Evolutionary conservation across 371 early-diverging fungal species (phyloP).

Genomic region (Mucor mucedo): DNA sequence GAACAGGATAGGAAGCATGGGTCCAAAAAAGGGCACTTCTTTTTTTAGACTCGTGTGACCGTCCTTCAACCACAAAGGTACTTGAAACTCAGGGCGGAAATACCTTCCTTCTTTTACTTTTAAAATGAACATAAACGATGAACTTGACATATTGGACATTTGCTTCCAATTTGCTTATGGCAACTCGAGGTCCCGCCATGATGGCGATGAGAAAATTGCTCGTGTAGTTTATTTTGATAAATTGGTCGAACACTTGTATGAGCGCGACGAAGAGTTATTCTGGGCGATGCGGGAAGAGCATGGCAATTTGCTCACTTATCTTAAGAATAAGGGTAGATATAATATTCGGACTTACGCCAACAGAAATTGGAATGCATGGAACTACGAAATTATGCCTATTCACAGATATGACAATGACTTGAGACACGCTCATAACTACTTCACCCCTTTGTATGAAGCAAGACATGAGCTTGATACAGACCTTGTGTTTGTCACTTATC

Average conservation of each 20-base stretch:
- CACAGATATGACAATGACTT: neutral
- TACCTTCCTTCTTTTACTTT: neutral
- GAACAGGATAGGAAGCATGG: slow-evolving; percentile 8
- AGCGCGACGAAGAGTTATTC: neutral
- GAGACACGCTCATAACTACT: neutral
- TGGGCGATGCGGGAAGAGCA: neutral
- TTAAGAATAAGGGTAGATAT: neutral
- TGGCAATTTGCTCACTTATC: neutral
- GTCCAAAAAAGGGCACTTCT: slow-evolving; percentile 3
- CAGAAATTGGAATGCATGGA: neutral
- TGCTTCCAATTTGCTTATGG: neutral
- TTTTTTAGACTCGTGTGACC: slow-evolving; percentile 2
- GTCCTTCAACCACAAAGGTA: neutral
- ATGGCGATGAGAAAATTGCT: neutral
- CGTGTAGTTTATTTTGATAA: neutral
- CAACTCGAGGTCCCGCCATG: neutral
- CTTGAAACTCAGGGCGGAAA: slow-evolving; percentile 2
- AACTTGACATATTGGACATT: neutral
- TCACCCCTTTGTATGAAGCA: neutral
- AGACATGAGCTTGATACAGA: neutral
- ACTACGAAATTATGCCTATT: neutral
- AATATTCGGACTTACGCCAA: neutral
- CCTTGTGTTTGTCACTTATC: neutral
- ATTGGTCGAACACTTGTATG: neutral
- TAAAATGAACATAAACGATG: neutral